phyloP scores from a whole-genome alignment of 805 yeast genomes.

The Teunomyces gatunensis region DNA sequence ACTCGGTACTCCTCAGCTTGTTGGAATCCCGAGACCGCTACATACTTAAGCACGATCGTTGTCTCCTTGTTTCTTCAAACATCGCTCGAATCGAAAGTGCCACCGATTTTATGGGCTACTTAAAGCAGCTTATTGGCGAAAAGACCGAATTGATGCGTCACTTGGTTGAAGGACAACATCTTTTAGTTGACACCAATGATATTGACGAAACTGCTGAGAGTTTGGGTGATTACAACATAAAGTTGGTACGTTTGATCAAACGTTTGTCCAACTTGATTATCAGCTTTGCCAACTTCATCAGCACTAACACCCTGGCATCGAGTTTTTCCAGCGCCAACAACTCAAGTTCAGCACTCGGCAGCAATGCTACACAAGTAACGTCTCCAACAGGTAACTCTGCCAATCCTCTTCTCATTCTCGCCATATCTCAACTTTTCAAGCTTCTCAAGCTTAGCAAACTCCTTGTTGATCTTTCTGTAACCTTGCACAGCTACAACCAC shows the following conservation, averaged over 20 bases:
- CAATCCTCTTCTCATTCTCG: constrained; percentile 34
- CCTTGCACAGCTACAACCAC: constrained; percentile 16
- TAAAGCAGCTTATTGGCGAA: constrained; percentile 27
- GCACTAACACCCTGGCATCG: background rate
- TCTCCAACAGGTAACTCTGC: constrained; percentile 9
- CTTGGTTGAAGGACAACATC: constrained; percentile 28
- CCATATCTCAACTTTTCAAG: constrained; percentile 31
- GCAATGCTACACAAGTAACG: background rate
- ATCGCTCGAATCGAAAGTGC: background rate
- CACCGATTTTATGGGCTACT: constrained; percentile 14
- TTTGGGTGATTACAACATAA: constrained; percentile 36
- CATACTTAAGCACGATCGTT: background rate
- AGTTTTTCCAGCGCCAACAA: constrained; percentile 6
- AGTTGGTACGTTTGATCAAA: constrained; percentile 37
- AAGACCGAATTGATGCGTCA: constrained; percentile 38
- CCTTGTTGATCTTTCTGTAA: constrained; percentile 30
- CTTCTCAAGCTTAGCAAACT: constrained; percentile 34
- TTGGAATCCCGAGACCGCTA: constrained; percentile 8
- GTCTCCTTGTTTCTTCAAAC: background rate
- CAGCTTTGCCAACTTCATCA: constrained; percentile 27
- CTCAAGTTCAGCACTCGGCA: background rate
- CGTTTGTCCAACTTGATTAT: constrained; percentile 28
- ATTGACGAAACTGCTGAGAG: constrained; percentile 26
- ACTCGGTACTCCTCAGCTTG: constrained; percentile 19
- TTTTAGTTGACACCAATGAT: constrained; percentile 6